Evolutionary conservation across 495 filamentous ascomycete genomes (phyloP), one percentile per base, ranked within the genome.

Genomic region (Neurospora tetrasperma): DNA sequence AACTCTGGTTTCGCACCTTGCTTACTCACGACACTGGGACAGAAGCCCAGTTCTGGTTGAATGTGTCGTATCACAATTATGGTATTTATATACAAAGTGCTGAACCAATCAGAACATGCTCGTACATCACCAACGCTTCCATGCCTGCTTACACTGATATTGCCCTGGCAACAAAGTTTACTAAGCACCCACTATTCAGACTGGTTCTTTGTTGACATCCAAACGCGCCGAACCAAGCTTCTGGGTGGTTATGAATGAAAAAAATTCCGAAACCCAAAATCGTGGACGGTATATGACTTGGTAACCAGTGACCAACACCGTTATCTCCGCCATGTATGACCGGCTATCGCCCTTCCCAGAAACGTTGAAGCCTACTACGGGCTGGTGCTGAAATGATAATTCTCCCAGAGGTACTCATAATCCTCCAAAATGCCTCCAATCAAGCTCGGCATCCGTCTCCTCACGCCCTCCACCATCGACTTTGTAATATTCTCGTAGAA

Each of bases 391-490:
- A 98, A 98, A 82, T 99, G 95, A 78, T 97, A 98, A 70, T 97
- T 92, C 83, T 98, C 95, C 96, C 96, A 99, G 18, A 99, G 85
- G 78, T 96, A 98, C 79, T 96, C 93, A 77, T 98, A 98, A 78
- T 99, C 96, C 79, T 97, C 94, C 71, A 98, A 77, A 31, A 99
- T 87, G 70, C 90, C 94, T 1, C 88, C 89, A 18, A 98, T 84
- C 75, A 98, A 83, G 76, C 91, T 90, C 70, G 96, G 86, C 78
- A 97, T 83, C 68, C 91, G 90, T 59, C 87, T 86, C 75, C 89
- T 90, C 76, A 98, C 88, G 76, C 89, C 92, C 38, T 79, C 81
- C 4, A 92, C 90, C 82, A 91, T 88, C 8, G 85, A 91, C 90
- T 93, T 94, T 42, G 94, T 97, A 70, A 97, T 85, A 78, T 95